These are phyloP conservation scores for Trametes elegans DNA, from an alignment of 768 basidiomycete genomes.

Conservation along the genomic window DNA sequence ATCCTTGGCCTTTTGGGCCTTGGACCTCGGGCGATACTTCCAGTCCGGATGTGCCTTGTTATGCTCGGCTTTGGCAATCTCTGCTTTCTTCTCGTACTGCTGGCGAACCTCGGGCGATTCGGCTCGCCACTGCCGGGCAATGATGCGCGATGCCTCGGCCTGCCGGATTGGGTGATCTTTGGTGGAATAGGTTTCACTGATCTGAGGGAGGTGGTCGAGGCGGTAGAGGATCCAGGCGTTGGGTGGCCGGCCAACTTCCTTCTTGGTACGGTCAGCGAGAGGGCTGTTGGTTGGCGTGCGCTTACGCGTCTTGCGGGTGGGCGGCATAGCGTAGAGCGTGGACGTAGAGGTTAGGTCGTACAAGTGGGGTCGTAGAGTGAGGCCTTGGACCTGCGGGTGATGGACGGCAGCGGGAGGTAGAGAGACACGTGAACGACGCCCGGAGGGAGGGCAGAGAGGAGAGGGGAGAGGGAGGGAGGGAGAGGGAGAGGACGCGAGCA, in stretches of 20 bases:
- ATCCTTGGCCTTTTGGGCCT: conserved; percentile 18
- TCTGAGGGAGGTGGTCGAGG: conserved; percentile 15
- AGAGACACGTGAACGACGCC: no score
- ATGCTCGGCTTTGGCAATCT: conserved; percentile 26
- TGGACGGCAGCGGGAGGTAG: no score
- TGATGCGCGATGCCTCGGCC: conserved; percentile 11
- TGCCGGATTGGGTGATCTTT: conserved; percentile 1
- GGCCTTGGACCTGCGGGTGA: no score
- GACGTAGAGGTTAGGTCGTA: background rate
- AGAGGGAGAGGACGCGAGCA: background rate
- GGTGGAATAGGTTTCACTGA: no score
- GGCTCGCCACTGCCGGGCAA: conserved; percentile 5
- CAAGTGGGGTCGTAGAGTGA: no score
- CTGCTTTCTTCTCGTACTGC: conserved; percentile 21
- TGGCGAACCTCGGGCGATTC: background rate
- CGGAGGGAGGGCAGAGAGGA: background rate
- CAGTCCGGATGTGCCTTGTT: conserved; percentile 25
- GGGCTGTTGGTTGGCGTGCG: background rate
- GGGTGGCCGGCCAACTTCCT: conserved; percentile 15
- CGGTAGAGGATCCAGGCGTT: conserved; percentile 25
- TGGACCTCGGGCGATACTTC: conserved; percentile 27
- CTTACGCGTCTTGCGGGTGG: no score
- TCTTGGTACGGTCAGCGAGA: background rate
- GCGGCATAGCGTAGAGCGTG: background rate
- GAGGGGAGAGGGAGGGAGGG: background rate